Evolutionary conservation across 2,329 filamentous ascomycete genomes (phyloP), one percentile per base, ranked within the genome.

Genomic region (Colletotrichum gigasporum): DNA sequence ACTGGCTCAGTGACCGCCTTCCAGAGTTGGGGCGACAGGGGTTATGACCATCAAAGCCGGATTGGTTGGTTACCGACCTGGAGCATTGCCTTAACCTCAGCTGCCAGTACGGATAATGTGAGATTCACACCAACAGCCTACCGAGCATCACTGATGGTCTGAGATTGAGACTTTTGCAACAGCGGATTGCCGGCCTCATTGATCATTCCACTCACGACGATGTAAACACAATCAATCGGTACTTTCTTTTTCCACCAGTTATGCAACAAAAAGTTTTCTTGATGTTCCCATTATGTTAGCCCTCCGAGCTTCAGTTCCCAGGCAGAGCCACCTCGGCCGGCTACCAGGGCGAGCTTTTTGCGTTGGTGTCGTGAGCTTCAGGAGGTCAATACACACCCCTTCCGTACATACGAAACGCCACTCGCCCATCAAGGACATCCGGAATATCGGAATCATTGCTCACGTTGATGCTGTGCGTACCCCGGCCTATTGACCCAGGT

Each of bases 401-500:
- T 20, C 58, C 2, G 57, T 45, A 24, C 57, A 66, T 30, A 39
- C 42, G 28, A 58, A 77, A 37, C 71, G 77, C 30, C 78, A 79
- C 45, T 72, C 74, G 28, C 73, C 71, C 18, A 80, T 89, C 16
- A 83, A 87, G 37, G 87, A 87, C 71, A 96, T 94, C 53, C 87
- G 95, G 70, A 99, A 99, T 74, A 97, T 99, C 75, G 96, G 96
- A 66, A 98, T 99, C 70, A 97, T 99, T 76, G 96, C 96, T 64
- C 96, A 99, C 77, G 97, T 99, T 69, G 96, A 98, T 88, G 96
- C 96, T 60, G 86, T 88, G 76, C 58, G 84, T 76, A 11, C 4
- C 14, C 26, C 26, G n/a, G 26, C n/a, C 12, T 16, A 35, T 3
- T 8, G 16, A 45, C 2, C 9, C 16, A 26, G 9, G 16, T n/a